Evolutionary conservation across 306 rosid genomes (phyloP).

Genomic region (Lotus japonicus): DNA sequence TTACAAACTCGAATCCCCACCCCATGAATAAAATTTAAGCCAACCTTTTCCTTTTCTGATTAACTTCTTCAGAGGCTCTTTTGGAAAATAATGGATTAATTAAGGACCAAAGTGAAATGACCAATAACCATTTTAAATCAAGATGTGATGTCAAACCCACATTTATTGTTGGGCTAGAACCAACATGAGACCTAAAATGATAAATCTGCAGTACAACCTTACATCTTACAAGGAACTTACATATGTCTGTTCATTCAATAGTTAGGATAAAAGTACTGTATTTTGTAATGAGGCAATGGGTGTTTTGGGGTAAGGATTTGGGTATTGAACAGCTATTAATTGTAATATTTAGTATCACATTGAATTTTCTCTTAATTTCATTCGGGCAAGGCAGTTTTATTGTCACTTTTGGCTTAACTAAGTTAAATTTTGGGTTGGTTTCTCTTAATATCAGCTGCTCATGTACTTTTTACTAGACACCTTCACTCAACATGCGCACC

Average conservation of each 20-base stretch:
- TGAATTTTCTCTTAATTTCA: neutral
- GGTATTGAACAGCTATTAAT: neutral
- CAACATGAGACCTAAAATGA: neutral
- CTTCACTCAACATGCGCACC: neutral
- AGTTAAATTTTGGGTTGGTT: neutral
- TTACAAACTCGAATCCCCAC: neutral
- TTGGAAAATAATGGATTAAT: no score
- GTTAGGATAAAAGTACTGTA: neutral
- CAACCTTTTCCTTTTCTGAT: no score
- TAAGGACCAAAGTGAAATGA: neutral
- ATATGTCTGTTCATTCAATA: neutral
- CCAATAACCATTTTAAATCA: neutral
- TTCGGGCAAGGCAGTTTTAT: neutral
- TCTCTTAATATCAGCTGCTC: neutral
- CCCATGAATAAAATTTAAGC: no score
- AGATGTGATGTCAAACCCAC: neutral
- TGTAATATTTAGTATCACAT: neutral
- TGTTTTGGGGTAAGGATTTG: neutral
- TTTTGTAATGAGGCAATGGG: neutral
- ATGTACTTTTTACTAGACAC: neutral
- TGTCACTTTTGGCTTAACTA: conserved; percentile 2
- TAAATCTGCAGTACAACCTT: neutral
- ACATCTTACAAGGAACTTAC: neutral
- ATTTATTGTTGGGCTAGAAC: neutral
- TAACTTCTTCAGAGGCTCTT: no score